Percentiles rank a stretch among this genome's conserved stretches.
These are phyloP conservation scores for Raddia distichophylla DNA, from an alignment of 176 grass and related monocot species.

Conservation along the genomic window DNA sequence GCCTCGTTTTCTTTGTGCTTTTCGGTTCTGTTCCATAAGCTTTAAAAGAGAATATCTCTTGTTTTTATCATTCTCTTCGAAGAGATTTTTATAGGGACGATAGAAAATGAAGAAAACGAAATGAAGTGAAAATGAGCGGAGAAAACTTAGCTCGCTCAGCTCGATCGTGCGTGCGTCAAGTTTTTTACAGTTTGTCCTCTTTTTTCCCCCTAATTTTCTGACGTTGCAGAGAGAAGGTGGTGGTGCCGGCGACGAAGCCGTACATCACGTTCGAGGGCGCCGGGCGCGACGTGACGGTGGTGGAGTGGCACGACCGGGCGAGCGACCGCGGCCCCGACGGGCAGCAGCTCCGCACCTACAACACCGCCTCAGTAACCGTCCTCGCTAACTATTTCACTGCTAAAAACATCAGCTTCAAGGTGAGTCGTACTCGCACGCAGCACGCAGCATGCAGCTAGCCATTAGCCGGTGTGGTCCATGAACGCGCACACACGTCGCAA, in stretches of 20 bases:
- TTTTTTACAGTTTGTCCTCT: background rate
- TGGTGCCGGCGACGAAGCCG: conserved; percentile 82
- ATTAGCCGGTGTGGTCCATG: conserved; percentile 31
- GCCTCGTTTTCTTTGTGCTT: no score
- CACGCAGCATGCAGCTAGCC: background rate
- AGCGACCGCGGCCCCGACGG: conserved; percentile 83
- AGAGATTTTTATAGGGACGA: no score
- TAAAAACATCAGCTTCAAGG: conserved; percentile 99
- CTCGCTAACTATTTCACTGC: conserved; percentile 93
- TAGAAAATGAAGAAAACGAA: no score
- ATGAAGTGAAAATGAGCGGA: no score
- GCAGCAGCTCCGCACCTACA: conserved; percentile 91
- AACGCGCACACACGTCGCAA: background rate
- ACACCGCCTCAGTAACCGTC: conserved; percentile 90
- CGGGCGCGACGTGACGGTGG: conserved; percentile 72
- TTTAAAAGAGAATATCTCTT: no score
- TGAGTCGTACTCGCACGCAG: conserved; percentile 35
- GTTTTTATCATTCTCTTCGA: no score
- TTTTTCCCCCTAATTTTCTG: background rate
- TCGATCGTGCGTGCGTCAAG: background rate
- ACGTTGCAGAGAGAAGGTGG: conserved; percentile 82
- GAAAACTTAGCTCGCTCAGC: background rate
- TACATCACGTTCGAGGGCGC: conserved; percentile 88
- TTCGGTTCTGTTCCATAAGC: no score
- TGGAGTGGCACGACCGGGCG: conserved; percentile 96